A percentile compares a stretch with the other conserved stretches of the same genome.
phyloP scores from a whole-genome alignment of 768 basidiomycete species.

The Pulveroboletus sp. region DNA sequence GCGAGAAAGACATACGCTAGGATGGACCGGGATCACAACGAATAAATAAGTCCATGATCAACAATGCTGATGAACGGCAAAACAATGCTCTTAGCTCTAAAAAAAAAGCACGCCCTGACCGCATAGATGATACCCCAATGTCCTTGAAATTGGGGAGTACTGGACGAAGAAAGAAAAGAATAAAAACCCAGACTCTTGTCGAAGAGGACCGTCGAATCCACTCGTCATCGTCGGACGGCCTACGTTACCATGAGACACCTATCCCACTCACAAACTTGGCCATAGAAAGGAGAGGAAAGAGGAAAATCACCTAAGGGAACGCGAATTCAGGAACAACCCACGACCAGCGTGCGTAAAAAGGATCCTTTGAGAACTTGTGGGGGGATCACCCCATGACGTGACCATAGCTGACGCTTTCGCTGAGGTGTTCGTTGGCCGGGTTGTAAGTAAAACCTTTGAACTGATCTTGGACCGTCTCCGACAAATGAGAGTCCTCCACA shows the following conservation, averaged over 20 bases:
- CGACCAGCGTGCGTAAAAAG: constrained; percentile 18
- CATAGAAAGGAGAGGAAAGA: neutral
- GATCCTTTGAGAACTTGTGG: neutral
- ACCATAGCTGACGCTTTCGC: constrained; percentile 73
- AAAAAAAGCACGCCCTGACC: neutral
- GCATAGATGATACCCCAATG: constrained; percentile 6
- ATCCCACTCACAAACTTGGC: neutral
- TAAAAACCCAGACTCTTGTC: neutral
- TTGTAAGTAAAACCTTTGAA: constrained; percentile 91
- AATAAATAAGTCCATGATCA: constrained; percentile 18
- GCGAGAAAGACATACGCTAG: neutral
- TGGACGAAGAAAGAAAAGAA: neutral
- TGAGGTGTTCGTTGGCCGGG: constrained; percentile 77
- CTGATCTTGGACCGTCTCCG: constrained; percentile 95
- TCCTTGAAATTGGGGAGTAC: neutral
- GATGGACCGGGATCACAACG: neutral
- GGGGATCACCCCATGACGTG: constrained; percentile 29
- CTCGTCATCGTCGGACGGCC: neutral
- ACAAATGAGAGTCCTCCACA: constrained; percentile 87
- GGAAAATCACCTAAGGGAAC: neutral
- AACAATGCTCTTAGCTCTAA: constrained; percentile 1
- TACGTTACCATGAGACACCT: neutral
- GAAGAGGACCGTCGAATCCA: neutral
- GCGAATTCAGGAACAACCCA: constrained; percentile 4
- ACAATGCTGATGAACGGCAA: constrained; percentile 10